These are phyloP conservation scores for Nigrograna mackinnonii DNA, from an alignment of 2,329 filamentous ascomycete genomes.

Conservation along the genomic window DNA sequence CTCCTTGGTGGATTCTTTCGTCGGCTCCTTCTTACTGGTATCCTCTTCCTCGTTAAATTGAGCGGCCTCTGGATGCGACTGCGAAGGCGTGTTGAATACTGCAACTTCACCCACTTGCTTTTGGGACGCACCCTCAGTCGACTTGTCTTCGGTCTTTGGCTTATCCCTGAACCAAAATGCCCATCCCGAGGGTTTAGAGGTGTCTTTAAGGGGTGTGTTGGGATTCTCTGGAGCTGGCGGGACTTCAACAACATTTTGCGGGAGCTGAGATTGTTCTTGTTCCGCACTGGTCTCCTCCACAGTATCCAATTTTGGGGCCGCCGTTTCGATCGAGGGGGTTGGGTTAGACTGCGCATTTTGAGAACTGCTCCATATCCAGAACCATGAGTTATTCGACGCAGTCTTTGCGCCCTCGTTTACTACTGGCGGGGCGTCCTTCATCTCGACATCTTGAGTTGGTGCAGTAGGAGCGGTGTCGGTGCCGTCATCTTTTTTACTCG, in stretches of 20 bases:
- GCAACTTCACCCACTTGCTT: slow-evolving; percentile 57
- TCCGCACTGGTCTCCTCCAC: slow-evolving; percentile 5
- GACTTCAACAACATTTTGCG: slow-evolving; percentile 3
- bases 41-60: slow-evolving; percentile 51
- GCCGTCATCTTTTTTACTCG: not conserved
- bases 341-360: slow-evolving; percentile 45
- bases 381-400: slow-evolving; percentile 47
- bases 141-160: slow-evolving; percentile 54
- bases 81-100: slow-evolving; percentile 54
- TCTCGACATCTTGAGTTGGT: slow-evolving; percentile 13
- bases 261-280: too few relatives aligned
- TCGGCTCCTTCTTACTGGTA: slow-evolving; percentile 18
- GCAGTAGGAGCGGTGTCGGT: too few relatives aligned
- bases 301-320: slow-evolving; percentile 1
- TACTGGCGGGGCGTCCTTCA: slow-evolving; percentile 20
- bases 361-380: slow-evolving; percentile 52
- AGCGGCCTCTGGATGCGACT: slow-evolving; percentile 53
- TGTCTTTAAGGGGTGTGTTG: slow-evolving; percentile 31
- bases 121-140: slow-evolving; percentile 60
- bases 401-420: slow-evolving; percentile 16
- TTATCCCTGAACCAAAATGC: slow-evolving; percentile 76
- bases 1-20: slow-evolving; percentile 16
- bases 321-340: slow-evolving; percentile 12
- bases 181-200: slow-evolving; percentile 67
- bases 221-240: not conserved